Percentiles rank a stretch among this genome's conserved stretches.
phyloP scores from a whole-genome alignment of 75 land plant species.

The Cupressus sempervirens region DNA sequence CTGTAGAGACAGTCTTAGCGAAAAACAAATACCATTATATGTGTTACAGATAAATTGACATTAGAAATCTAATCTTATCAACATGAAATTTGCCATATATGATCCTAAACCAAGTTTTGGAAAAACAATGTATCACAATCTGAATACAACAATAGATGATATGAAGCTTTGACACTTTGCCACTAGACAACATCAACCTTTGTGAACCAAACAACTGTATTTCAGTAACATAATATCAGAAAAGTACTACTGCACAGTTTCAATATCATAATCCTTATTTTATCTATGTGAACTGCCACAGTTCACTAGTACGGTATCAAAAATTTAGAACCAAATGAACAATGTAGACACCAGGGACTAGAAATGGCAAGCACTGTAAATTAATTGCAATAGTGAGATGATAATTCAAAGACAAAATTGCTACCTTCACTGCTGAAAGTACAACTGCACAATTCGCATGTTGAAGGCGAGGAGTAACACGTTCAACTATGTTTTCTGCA shows the following conservation, averaged over 20 bases:
- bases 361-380: background rate
- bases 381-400: background rate
- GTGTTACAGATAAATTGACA: background rate
- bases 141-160: background rate
- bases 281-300: background rate
- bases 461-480: conserved; percentile 97
- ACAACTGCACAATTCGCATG: conserved; percentile 99
- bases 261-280: too few relatives aligned
- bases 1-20: too few relatives aligned
- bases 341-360: background rate
- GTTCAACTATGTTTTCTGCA: conserved; percentile 98
- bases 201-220: background rate
- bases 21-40: background rate
- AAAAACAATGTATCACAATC: background rate
- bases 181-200: background rate
- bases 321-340: background rate
- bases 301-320: background rate
- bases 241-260: too few relatives aligned
- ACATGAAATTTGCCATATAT: background rate
- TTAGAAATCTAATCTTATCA: background rate
- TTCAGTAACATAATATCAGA: background rate
- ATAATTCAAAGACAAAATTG: background rate
- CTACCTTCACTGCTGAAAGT: conserved; percentile 97
- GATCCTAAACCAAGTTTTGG: background rate
- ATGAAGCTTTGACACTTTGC: background rate